Evolutionary conservation across 2,329 filamentous ascomycete species (phyloP).

Genomic region (Pseudonectria buxi): DNA sequence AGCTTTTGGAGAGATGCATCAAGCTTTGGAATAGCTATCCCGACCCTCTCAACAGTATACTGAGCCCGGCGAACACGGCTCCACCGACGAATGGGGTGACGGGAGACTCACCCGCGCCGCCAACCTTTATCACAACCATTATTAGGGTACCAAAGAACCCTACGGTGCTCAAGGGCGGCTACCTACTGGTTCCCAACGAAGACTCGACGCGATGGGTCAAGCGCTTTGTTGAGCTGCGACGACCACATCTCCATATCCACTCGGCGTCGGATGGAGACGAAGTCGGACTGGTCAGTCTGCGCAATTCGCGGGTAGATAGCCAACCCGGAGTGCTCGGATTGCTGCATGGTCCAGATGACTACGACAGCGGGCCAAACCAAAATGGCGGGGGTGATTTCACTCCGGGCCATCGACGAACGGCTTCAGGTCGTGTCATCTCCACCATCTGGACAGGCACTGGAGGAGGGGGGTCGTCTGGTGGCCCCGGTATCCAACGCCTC

Average conservation of each 20-base stretch:
- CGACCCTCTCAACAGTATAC: constrained; percentile 48
- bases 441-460: constrained; percentile 47
- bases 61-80: constrained; percentile 56
- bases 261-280: constrained; percentile 82
- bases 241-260: constrained; percentile 89
- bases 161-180: constrained; percentile 75
- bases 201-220: constrained; percentile 82
- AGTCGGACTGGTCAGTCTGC: constrained; percentile 79
- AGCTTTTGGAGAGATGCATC: constrained; percentile 49
- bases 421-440: constrained; percentile 47
- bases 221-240: constrained; percentile 84
- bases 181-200: constrained; percentile 77
- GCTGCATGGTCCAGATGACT: constrained; percentile 47
- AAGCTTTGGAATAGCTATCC: constrained; percentile 59
- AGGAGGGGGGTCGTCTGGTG: constrained; percentile 22
- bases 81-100: constrained; percentile 60
- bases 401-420: constrained; percentile 41
- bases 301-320: constrained; percentile 86
- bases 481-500: constrained; percentile 42
- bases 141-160: constrained; percentile 75
- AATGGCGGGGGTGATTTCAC: constrained; percentile 31
- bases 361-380: constrained; percentile 28
- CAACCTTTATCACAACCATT: constrained; percentile 68
- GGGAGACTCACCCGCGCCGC: constrained; percentile 41
- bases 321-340: constrained; percentile 80